Conservation (phyloP, 768 basidiomycete species). For the Phaffia australis region DNA sequence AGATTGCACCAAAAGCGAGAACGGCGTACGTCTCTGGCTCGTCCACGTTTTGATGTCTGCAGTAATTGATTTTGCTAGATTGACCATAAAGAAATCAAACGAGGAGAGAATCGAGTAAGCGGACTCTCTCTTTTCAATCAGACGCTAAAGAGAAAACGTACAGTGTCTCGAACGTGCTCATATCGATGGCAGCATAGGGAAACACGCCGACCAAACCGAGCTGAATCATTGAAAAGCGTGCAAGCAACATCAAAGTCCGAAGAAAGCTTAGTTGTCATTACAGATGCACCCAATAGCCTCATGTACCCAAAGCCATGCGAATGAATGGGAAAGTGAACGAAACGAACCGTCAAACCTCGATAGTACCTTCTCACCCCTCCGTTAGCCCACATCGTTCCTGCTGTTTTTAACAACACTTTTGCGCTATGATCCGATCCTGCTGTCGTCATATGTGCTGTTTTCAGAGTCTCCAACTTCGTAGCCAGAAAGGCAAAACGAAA, state of each 20-base stretch:
- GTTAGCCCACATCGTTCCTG: slow-evolving; percentile 60
- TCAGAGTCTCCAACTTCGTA: slow-evolving; percentile 61
- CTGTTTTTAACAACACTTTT: slow-evolving; percentile 49
- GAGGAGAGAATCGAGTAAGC: not conserved
- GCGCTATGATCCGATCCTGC: slow-evolving; percentile 41
- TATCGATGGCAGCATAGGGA: slow-evolving; percentile 85
- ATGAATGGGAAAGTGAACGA: not conserved
- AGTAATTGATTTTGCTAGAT: slow-evolving; percentile 62
- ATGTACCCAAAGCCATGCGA: no score
- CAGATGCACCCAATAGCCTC: no score
- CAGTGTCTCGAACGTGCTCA: slow-evolving; percentile 78
- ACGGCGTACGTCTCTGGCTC: slow-evolving; percentile 81
- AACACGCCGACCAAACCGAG: slow-evolving; percentile 93
- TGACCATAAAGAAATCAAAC: not conserved
- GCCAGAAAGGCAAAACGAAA: slow-evolving; percentile 43
- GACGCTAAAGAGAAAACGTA: slow-evolving; percentile 9
- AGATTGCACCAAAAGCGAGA: slow-evolving; percentile 82
- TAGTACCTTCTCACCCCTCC: slow-evolving; percentile 80
- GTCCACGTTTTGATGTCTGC: slow-evolving; percentile 70
- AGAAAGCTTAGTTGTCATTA: no score
- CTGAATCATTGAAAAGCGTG: slow-evolving; percentile 40
- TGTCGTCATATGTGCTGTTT: slow-evolving; percentile 98
- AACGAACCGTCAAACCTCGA: slow-evolving; percentile 71
- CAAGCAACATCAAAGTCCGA: no score
- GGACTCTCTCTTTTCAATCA: no score